phyloP scores from a whole-genome alignment of 2,329 filamentous ascomycete genomes.

The Cladophialophora chaetospira region DNA sequence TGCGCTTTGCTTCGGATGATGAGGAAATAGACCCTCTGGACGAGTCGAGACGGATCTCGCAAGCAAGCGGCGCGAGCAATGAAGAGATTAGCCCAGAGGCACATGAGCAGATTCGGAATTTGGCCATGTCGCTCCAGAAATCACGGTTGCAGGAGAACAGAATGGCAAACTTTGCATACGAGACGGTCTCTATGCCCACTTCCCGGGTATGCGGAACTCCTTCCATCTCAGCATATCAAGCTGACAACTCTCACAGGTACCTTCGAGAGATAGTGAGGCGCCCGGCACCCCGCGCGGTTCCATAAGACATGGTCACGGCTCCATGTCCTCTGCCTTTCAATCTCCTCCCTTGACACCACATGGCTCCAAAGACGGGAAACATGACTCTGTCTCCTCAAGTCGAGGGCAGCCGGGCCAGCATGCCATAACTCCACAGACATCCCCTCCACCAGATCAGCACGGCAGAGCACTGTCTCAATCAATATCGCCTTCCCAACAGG shows the following conservation, averaged over 20 bases:
- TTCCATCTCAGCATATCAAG: constrained; percentile 2
- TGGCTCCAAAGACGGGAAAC: constrained; percentile 63
- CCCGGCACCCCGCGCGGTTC: constrained; percentile 59
- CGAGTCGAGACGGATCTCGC: constrained; percentile 14
- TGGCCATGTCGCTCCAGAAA: constrained; percentile 72
- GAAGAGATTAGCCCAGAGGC: constrained; percentile 44
- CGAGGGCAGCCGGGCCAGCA: constrained; percentile 38
- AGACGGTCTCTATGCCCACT: constrained; percentile 80
- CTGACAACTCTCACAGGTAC: constrained; percentile 27
- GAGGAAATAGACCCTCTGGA: constrained; percentile 65
- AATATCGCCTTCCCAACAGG: constrained; percentile 40
- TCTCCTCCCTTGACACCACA: constrained; percentile 89
- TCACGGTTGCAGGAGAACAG: constrained; percentile 77
- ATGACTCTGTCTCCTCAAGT: constrained; percentile 37
- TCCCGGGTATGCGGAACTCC: constrained; percentile 43
- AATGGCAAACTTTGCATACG: constrained; percentile 84
- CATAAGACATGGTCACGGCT: constrained; percentile 57
- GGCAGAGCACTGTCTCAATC: constrained; percentile 36
- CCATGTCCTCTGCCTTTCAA: constrained; percentile 72
- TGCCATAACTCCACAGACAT: constrained; percentile 57
- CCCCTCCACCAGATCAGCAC: constrained; percentile 49
- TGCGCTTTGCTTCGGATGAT: constrained; percentile 71
- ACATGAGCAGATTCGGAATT: constrained; percentile 67
- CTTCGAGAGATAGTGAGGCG: constrained; percentile 61
- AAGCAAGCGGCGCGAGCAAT: constrained; percentile 27